A percentile compares a stretch with the other conserved stretches of the same genome.
phyloP scores from a whole-genome alignment of 371 early-diverging fungal genomes.

The Circinella umbellata region DNA sequence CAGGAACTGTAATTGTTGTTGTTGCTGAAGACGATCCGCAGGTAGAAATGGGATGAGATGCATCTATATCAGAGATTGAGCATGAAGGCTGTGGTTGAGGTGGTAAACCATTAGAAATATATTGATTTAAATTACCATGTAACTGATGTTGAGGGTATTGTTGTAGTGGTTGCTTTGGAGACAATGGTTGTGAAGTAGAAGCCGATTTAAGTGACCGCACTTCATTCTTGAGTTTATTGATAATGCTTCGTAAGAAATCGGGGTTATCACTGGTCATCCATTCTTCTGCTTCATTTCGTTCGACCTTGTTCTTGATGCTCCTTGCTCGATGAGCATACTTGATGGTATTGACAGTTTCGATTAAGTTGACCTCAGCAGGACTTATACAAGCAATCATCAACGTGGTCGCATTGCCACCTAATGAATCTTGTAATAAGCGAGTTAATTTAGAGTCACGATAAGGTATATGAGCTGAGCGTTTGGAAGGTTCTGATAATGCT shows the following conservation, averaged over 20 bases:
- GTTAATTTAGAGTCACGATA: conserved; percentile 99
- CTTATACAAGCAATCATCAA: conserved; percentile 95
- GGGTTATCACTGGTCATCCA: conserved; percentile 65
- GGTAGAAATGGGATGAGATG: conserved; percentile 10
- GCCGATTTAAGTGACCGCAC: conserved; percentile 50
- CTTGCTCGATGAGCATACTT: conserved; percentile 91
- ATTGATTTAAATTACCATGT: conserved; percentile 18
- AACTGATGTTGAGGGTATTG: conserved; percentile 7
- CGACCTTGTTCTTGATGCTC: conserved; percentile 83
- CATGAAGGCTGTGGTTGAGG: conserved; percentile 3
- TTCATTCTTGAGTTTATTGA: conserved; percentile 60
- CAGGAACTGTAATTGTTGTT: conserved; percentile 22
- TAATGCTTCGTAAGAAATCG: conserved; percentile 60
- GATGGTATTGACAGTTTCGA: conserved; percentile 92
- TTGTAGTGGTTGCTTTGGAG: conserved; percentile 4
- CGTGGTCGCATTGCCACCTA: conserved; percentile 93
- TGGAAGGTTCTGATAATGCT: conserved; percentile 87
- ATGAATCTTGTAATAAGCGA: conserved; percentile 92
- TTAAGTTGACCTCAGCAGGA: conserved; percentile 78
- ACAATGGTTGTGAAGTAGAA: conserved; percentile 8
- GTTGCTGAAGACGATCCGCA: conserved; percentile 30
- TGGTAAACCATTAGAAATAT: conserved; percentile 12
- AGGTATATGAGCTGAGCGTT: conserved; percentile 78
- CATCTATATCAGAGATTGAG: conserved; percentile 11
- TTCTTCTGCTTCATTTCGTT: conserved; percentile 72